Percentiles rank a stretch among this genome's conserved stretches.
These are phyloP conservation scores for Colletotrichum euphorbiae DNA, from an alignment of 2,329 filamentous ascomycete genomes.

Conservation along the genomic window DNA sequence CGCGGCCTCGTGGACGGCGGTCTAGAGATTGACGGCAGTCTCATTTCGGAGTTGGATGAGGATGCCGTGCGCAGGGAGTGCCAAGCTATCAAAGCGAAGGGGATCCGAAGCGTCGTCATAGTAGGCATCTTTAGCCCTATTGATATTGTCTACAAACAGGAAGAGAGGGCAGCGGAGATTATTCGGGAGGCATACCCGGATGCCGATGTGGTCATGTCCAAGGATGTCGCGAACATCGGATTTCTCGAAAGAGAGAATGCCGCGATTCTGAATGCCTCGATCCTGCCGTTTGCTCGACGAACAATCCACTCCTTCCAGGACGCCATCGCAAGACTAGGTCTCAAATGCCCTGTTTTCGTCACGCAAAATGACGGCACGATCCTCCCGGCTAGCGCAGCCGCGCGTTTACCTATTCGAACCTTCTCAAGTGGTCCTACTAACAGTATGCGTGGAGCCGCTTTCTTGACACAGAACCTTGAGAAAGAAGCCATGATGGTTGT, in stretches of 20 bases:
- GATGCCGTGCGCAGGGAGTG: conserved; percentile 53
- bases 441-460: neutral
- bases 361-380: conserved; percentile 74
- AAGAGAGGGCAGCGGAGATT: conserved; percentile 63
- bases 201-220: conserved; percentile 61
- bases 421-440: conserved; percentile 47
- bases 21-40: conserved; percentile 61
- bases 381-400: conserved; percentile 63
- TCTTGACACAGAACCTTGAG: neutral
- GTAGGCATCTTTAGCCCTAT: neutral
- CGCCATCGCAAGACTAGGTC: conserved; percentile 60
- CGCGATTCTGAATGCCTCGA: conserved; percentile 71
- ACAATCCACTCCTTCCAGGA: conserved; percentile 68
- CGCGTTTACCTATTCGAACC: conserved; percentile 59
- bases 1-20: conserved; percentile 60
- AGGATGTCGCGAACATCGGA: conserved; percentile 64
- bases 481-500: neutral
- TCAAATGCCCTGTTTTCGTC: conserved; percentile 68
- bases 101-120: neutral
- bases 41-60: conserved; percentile 59
- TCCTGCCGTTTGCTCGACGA: conserved; percentile 65
- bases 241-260: conserved; percentile 74
- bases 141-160: neutral
- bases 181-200: conserved; percentile 52
- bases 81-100: conserved; percentile 57